Evolutionary conservation across 2,329 filamentous ascomycete species (phyloP).

Genomic region (Thelonectria rubi): DNA sequence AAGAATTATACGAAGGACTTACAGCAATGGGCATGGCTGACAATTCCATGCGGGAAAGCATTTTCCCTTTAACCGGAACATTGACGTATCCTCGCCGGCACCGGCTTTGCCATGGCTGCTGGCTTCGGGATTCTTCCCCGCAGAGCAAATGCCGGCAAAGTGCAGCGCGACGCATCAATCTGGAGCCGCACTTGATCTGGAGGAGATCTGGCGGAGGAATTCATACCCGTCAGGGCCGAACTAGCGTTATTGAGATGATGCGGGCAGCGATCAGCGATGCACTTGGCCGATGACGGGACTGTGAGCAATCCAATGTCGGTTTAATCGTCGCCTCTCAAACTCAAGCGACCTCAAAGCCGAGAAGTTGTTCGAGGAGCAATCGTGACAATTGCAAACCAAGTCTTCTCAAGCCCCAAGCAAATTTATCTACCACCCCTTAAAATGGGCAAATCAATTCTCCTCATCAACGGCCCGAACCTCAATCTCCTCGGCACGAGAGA

Average conservation of each 20-base stretch:
- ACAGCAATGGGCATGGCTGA: no score
- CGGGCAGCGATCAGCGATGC: background rate
- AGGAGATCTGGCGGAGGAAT: slow-evolving; percentile 10
- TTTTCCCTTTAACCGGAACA: background rate
- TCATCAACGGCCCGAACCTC: slow-evolving; percentile 81
- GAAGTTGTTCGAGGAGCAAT: background rate
- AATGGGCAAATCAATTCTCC: slow-evolving; percentile 58
- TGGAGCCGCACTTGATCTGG: background rate
- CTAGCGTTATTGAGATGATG: background rate
- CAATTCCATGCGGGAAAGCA: background rate
- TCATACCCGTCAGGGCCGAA: slow-evolving; percentile 3
- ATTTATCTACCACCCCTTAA: background rate
- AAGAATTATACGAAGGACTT: background rate
- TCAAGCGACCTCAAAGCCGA: background rate
- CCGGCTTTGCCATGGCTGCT: background rate
- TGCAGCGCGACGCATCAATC: background rate
- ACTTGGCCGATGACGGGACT: background rate
- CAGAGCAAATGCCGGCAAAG: background rate
- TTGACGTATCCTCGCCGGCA: background rate
- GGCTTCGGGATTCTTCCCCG: background rate
- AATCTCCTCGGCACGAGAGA: slow-evolving; percentile 80
- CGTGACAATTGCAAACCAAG: background rate
- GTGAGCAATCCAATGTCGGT: background rate
- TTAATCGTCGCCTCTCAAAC: background rate
- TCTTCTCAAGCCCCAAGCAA: background rate